A percentile compares a stretch with the other conserved stretches of the same genome.
Conservation (phyloP, 768 basidiomycete genomes). For the Russula ochroleuca region DNA sequence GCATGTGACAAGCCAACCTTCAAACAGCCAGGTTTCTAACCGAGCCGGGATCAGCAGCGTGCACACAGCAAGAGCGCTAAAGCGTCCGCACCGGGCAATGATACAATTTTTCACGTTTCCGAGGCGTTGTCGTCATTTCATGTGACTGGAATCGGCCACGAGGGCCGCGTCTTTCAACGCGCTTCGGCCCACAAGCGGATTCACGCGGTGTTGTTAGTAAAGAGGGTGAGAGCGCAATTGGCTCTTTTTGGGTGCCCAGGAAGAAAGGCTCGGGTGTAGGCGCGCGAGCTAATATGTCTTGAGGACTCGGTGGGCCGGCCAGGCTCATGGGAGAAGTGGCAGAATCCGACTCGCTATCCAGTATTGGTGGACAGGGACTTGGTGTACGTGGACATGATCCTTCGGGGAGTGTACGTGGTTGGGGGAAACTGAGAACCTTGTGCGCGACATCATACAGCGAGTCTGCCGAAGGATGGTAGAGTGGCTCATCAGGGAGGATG, state of each 20-base stretch:
- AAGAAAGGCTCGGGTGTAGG: slow-evolving; percentile 6
- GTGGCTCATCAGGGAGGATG: slow-evolving; percentile 13
- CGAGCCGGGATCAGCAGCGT: slow-evolving; percentile 4
- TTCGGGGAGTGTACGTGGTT: slow-evolving; percentile 31
- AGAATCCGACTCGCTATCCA: slow-evolving; percentile 21
- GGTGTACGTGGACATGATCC: slow-evolving; percentile 23
- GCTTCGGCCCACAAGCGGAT: slow-evolving; percentile 16
- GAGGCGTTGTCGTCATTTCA: slow-evolving; percentile 18
- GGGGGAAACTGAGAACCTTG: slow-evolving; percentile 35
- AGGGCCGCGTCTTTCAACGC: slow-evolving; percentile 24
- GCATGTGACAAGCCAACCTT: slow-evolving; percentile 41
- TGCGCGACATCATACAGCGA: slow-evolving; percentile 21
- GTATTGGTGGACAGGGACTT: slow-evolving; percentile 14
- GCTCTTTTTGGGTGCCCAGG: slow-evolving; percentile 7
- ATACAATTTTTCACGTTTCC: slow-evolving; percentile 28
- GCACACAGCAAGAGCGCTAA: neutral
- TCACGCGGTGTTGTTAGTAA: slow-evolving; percentile 24
- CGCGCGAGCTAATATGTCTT: slow-evolving; percentile 13
- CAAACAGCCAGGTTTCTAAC: slow-evolving; percentile 44
- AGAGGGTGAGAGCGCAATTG: slow-evolving; percentile 24
- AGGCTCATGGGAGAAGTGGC: slow-evolving; percentile 16
- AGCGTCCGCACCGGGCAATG: slow-evolving; percentile 25
- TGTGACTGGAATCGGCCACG: slow-evolving; percentile 28
- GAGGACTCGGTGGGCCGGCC: slow-evolving; percentile 19
- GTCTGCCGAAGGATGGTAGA: slow-evolving; percentile 20